phyloP scores from a whole-genome alignment of 2,329 filamentous ascomycete genomes.

The Pseudocercospora vitis region DNA sequence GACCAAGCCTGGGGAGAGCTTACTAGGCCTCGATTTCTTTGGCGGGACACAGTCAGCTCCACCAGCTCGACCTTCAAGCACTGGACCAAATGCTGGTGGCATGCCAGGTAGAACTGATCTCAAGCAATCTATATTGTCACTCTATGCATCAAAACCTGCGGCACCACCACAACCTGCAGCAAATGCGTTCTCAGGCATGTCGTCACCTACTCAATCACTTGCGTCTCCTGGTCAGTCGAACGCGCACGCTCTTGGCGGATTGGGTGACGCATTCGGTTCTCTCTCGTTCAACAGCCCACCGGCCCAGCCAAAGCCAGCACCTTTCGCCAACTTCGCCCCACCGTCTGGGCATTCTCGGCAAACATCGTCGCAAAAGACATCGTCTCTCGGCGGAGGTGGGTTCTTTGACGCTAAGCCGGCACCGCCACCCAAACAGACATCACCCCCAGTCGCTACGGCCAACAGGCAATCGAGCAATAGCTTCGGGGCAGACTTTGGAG shows the following conservation, averaged over 20 bases:
- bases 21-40: slow-evolving; percentile 91
- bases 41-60: slow-evolving; percentile 68
- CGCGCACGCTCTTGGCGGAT: slow-evolving; percentile 51
- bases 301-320: slow-evolving; percentile 57
- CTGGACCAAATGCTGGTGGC: slow-evolving; percentile 57
- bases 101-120: slow-evolving; percentile 82
- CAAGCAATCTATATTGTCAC: slow-evolving; percentile 94
- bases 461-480: slow-evolving; percentile 54
- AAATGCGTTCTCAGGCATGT: slow-evolving; percentile 65
- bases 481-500: slow-evolving; percentile 46
- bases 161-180: slow-evolving; percentile 46
- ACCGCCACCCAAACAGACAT: slow-evolving; percentile 42
- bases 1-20: slow-evolving; percentile 76
- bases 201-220: slow-evolving; percentile 64
- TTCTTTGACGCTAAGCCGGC: slow-evolving; percentile 73
- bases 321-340: slow-evolving; percentile 63
- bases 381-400: slow-evolving; percentile 66
- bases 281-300: slow-evolving; percentile 58
- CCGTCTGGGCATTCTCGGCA: slow-evolving; percentile 53
- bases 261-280: slow-evolving; percentile 79
- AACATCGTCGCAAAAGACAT: slow-evolving; percentile 35
- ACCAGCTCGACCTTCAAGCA: slow-evolving; percentile 76
- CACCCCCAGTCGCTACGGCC: slow-evolving; percentile 41
- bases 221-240: slow-evolving; percentile 33
- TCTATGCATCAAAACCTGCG: slow-evolving; percentile 86